Conservation (phyloP, 1,284 basidiomycete genomes). For the Malassezia cuniculi region DNA sequence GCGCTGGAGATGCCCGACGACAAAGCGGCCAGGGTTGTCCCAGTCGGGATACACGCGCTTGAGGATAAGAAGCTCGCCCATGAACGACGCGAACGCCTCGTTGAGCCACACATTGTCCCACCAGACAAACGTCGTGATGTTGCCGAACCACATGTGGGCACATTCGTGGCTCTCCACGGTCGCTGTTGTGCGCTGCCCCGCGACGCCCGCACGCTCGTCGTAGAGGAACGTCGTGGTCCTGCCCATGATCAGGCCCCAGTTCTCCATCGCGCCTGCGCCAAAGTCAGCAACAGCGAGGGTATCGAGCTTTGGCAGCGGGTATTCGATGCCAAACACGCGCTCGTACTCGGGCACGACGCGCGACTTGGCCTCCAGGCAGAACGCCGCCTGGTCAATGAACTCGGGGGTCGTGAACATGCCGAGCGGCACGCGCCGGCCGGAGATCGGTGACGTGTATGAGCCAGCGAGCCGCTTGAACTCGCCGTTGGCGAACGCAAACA, state of each 20-base stretch:
- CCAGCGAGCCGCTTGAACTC: conserved; percentile 60
- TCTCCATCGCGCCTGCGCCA: conserved; percentile 86
- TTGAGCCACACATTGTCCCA: conserved; percentile 54
- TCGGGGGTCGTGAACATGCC: conserved; percentile 69
- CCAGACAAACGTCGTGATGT: conserved; percentile 83
- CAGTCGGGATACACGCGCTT: conserved; percentile 51
- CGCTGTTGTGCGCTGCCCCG: conserved; percentile 65
- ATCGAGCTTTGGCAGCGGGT: conserved; percentile 64
- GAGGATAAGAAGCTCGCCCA: conserved; percentile 77
- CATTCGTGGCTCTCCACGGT: conserved; percentile 65
- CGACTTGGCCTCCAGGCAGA: conserved; percentile 72
- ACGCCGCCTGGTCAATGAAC: conserved; percentile 60
- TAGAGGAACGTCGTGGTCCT: conserved; percentile 67
- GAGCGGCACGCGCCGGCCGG: conserved; percentile 65
- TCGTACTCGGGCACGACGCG: conserved; percentile 78
- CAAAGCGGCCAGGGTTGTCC: conserved; percentile 50
- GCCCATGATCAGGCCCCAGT: conserved; percentile 69
- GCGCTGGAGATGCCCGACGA: conserved; percentile 48
- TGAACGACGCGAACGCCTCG: conserved; percentile 64
- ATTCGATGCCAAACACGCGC: conserved; percentile 69
- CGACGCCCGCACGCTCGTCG: conserved; percentile 62
- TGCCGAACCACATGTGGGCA: conserved; percentile 55
- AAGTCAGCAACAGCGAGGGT: conserved; percentile 53
- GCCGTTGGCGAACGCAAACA: conserved; percentile 83
- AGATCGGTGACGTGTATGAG: conserved; percentile 65